These are phyloP conservation scores for Coniophora puteana DNA, from an alignment of 1,284 basidiomycete species.

Conservation along the genomic window DNA sequence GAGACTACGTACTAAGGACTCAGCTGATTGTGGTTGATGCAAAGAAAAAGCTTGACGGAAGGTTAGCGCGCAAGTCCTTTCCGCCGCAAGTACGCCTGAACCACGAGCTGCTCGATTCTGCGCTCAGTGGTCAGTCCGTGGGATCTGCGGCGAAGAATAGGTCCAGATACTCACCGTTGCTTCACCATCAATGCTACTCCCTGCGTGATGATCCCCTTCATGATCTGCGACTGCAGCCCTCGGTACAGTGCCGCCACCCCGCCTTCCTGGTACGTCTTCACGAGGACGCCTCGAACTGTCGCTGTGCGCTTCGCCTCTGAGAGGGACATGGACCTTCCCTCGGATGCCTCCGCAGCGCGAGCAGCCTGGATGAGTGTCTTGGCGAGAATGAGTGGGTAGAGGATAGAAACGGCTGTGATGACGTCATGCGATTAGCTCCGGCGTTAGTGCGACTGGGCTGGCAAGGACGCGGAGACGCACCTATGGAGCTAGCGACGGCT, in stretches of 20 bases:
- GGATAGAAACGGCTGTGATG: constrained; percentile 34
- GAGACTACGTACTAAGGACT: no score
- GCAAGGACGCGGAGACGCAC: constrained; percentile 15
- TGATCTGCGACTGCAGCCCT: constrained; percentile 47
- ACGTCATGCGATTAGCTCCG: background rate
- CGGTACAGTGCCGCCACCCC: constrained; percentile 45
- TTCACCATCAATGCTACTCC: constrained; percentile 56
- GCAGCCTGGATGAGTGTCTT: constrained; percentile 50
- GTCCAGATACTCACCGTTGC: constrained; percentile 34
- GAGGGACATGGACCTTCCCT: constrained; percentile 12
- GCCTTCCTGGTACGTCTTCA: constrained; percentile 17
- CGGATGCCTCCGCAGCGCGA: constrained; percentile 9
- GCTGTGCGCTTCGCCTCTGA: constrained; percentile 9
- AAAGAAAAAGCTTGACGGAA: no score
- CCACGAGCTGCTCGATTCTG: constrained; percentile 37
- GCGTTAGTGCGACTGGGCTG: no score
- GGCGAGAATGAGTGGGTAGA: constrained; percentile 55
- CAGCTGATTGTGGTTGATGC: no score
- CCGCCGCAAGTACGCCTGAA: constrained; percentile 28
- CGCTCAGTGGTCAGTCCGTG: background rate
- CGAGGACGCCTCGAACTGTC: constrained; percentile 19
- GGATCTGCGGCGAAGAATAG: background rate
- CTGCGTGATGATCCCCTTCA: constrained; percentile 53
- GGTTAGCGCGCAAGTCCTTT: no score
- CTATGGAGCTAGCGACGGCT: constrained; percentile 46